Evolutionary conservation across 345 rosid genomes (phyloP), one percentile per base, ranked within the genome.

Genomic region (Noccaea caerulescens): DNA sequence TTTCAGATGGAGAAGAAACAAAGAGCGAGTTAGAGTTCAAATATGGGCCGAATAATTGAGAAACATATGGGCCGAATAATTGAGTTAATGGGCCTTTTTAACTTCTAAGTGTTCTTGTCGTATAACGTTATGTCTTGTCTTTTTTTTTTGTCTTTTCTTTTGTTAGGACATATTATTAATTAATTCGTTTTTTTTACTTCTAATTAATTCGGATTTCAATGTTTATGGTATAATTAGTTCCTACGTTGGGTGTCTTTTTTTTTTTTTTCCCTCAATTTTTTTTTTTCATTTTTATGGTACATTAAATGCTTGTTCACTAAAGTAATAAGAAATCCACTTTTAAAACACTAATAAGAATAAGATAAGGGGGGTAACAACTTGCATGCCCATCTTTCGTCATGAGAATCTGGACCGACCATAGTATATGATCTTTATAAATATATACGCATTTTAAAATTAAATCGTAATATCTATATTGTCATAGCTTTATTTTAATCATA

Each of bases 351-450:
- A 39, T 38, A 68, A 54, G 42, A 75, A 58, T 38, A 75, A 61
- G 49, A 75, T 60, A 61, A 75, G 78, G 42, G 42, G 18, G 18
- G 41, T 55, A 34, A 54, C 79, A 61, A 76, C 75, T 76, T 63
- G 79, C 75, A 62, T 76, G 75, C 70, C 74, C 74, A 75, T 62
- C 58, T 68, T 45, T 37, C 65, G 79, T 76, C 71, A 39, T 76
- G 54, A 69, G 70, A 76, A 76, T 76, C 74, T 69, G 70, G 27
- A 69, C 71, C 60, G 66, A 69, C 71, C 69, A 59, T 59, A 67
- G 2, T 58, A 49, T 66, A 63, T 9, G 9, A 72, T 72, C 23
- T 46, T 44, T 42, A 42, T 50, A 36, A 25, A 50, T 30, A 20
- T 9, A 64, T 56, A 61, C 13, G 1, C 30, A 9, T 38, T 23